Base-by-base conservation (phyloP, 768 basidiomycete genomes). In the Kwoniella sp. region DNA sequence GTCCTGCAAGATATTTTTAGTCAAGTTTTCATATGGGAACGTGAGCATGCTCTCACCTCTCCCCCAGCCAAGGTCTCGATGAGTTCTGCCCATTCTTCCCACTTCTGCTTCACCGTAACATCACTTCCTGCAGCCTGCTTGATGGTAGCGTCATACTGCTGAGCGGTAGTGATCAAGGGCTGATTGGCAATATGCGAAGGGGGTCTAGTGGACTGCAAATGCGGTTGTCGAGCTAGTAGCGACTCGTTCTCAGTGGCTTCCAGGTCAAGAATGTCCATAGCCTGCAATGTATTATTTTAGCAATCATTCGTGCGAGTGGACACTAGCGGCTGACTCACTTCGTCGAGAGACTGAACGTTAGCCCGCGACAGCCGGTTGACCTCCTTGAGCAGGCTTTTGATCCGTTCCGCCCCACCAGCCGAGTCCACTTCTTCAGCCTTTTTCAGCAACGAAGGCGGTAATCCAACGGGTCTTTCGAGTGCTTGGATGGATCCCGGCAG, bases 401-500 rank as follows among this genome's bases (percentile, higher is more conserved):
- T 87, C 29, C 86, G 85, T 2, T 85, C 82, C 0, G 88, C 87
- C 0, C 94, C 94, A 69, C 92, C 86, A 59, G 90, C 89, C 0
- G 86, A 81, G 45, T 90, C 85, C 1, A 98, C 87, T 78, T 95
- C 89, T 73, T 91, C 89, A 0, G 92, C 90, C 80, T 91, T 93
- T 58, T 86, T 87, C 55, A 97, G 79, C 25, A 98, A 81, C 68
- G 92, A 92, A 0, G 93, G 90, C 7, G 95, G 95, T 17, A 98
- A 84, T 20, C 93, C 92, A 25, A 92, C 85, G 0, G 91, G 91
- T 26, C 88, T 85, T 73, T 95, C 92, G 2, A 96, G 82, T 0
- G 92, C 92, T 73, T 97, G 92, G 26, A 96, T 84, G 0, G 92
- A 85, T 0, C 90, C 87, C 7, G 93, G 95, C 17, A 96, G 85